Percentiles rank a stretch among this genome's conserved stretches.
These are phyloP conservation scores for Aureobasidium sp. DNA, from an alignment of 2,329 filamentous ascomycete species.

Conservation along the genomic window DNA sequence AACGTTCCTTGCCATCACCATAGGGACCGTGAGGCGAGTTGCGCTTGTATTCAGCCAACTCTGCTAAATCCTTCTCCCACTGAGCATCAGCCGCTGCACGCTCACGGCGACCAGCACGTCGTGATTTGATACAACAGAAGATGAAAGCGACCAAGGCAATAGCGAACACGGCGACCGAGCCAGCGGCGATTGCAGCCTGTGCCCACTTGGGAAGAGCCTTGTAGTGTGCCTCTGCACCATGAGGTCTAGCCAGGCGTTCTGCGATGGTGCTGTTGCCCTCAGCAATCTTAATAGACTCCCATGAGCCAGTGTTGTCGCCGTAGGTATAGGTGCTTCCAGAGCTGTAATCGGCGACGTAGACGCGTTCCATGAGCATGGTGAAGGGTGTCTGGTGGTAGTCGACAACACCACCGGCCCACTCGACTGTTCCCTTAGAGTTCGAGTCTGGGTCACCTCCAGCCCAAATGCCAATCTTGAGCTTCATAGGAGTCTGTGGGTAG, in stretches of 20 bases:
- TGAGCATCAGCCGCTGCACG: constrained; percentile 40
- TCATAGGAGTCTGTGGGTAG: constrained; percentile 72
- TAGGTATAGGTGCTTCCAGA: constrained; percentile 35
- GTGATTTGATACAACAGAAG: constrained; percentile 45
- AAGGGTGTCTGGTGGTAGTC: constrained; percentile 30
- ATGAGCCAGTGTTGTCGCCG: constrained; percentile 33
- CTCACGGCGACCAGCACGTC: constrained; percentile 44
- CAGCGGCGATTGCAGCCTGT: constrained; percentile 43
- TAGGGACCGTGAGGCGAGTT: background rate
- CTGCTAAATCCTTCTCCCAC: constrained; percentile 35
- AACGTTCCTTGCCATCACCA: background rate
- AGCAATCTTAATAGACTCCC: constrained; percentile 41
- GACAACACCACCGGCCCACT: constrained; percentile 32
- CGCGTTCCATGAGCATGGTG: constrained; percentile 29
- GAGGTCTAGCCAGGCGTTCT: constrained; percentile 29
- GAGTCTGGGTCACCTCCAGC: constrained; percentile 76
- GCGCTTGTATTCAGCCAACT: constrained; percentile 21
- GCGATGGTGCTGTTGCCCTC: constrained; percentile 32
- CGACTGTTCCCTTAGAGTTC: constrained; percentile 28
- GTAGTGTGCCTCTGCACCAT: constrained; percentile 34
- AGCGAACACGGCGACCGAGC: constrained; percentile 35
- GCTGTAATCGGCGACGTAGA: constrained; percentile 29
- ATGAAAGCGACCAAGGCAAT: constrained; percentile 27
- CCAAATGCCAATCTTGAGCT: constrained; percentile 67
- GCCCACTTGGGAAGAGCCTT: constrained; percentile 37